Evolutionary conservation across 1,284 basidiomycete species (phyloP).

Genomic region (Wallemia mellicola): DNA sequence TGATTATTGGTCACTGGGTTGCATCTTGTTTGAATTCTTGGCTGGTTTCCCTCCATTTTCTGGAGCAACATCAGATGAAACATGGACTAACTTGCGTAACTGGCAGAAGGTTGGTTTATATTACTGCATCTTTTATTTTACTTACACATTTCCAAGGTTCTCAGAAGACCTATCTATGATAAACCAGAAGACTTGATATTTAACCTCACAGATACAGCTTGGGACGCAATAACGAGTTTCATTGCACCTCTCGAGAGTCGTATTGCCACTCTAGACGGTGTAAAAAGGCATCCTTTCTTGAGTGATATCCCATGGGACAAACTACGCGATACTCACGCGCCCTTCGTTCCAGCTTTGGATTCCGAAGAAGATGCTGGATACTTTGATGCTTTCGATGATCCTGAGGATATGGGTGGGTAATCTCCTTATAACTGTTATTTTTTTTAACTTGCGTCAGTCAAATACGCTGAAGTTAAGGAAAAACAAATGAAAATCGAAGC

Average conservation of each 20-base stretch:
- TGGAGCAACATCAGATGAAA: slow-evolving; percentile 55
- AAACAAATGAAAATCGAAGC: slow-evolving; percentile 83
- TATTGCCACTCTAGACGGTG: slow-evolving; percentile 37
- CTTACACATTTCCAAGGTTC: slow-evolving; percentile 18
- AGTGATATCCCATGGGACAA: slow-evolving; percentile 38
- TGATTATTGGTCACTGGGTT: slow-evolving; percentile 95
- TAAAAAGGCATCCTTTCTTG: slow-evolving; percentile 67
- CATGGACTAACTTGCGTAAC: slow-evolving; percentile 96
- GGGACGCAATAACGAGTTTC: slow-evolving; percentile 82
- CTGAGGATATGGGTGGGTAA: slow-evolving; percentile 94
- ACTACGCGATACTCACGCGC: slow-evolving; percentile 48
- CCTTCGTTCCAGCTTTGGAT: slow-evolving; percentile 84
- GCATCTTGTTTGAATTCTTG: slow-evolving; percentile 95
- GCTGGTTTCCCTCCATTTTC: slow-evolving; percentile 16
- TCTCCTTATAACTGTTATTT: not conserved
- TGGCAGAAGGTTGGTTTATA: slow-evolving; percentile 33
- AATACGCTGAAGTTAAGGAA: slow-evolving; percentile 56
- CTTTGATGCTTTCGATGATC: slow-evolving; percentile 82
- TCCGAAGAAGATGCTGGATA: slow-evolving; percentile 89
- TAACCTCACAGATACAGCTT: slow-evolving; percentile 75
- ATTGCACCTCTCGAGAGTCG: slow-evolving; percentile 50
- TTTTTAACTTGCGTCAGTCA: not conserved
- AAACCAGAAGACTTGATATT: slow-evolving; percentile 89
- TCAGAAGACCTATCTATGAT: slow-evolving; percentile 77
- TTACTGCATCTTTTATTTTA: not conserved